Base-by-base conservation (phyloP, 2,329 filamentous ascomycete genomes). In the Tolypocladium sp. region DNA sequence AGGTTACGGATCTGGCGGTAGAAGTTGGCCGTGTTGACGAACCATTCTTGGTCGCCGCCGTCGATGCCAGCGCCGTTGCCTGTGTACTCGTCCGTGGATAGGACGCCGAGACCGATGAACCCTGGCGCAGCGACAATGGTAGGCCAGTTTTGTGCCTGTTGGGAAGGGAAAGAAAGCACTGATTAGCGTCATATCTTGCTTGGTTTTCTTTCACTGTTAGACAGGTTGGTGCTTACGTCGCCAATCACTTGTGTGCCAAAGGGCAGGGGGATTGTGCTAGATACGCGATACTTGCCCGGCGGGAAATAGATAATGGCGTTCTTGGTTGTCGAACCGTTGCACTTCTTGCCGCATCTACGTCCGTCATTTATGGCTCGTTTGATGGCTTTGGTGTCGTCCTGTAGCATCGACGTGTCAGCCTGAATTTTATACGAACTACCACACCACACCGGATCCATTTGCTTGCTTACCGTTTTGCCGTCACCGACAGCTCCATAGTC, bases 191-290 rank as follows among this genome's bases (percentile, higher is more conserved):
- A 56, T 38, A 44, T 41, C 8, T 44, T 35, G 10, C 30, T 56
- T 37, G 12, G 35, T 2, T 37, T 37, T 30, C 35, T 37, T 9
- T 37, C 35, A 37, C 35, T 37, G 35, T 37, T 20, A 49, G 27
- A 13, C 27, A 25, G 17, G 44, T 68, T 72, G 37, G 82, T 68
- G 54, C 76, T 27, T 82, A 80, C 59, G 70, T 88, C 84, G 51
- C 65, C 65, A 27, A 68, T 64, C n/a, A 68, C 20, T 55, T 68
- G 64, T 0, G 65, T 68, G 12, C 42, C 58, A 40, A 60, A 69
- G 33, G 60, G 58, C 27, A 30, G 27, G 27, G 27, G 27, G 27
- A 61, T 56, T 2, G 64, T 59, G 5, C 20, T 58, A 10, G 60
- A 63, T 25, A 68, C 58, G 15, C 64, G 62, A 44, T 69, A 69